Evolutionary conservation across 1,139 yeast species (phyloP), one percentile per base, ranked within the genome.

Genomic region (Saccharomyces hybrid): DNA sequence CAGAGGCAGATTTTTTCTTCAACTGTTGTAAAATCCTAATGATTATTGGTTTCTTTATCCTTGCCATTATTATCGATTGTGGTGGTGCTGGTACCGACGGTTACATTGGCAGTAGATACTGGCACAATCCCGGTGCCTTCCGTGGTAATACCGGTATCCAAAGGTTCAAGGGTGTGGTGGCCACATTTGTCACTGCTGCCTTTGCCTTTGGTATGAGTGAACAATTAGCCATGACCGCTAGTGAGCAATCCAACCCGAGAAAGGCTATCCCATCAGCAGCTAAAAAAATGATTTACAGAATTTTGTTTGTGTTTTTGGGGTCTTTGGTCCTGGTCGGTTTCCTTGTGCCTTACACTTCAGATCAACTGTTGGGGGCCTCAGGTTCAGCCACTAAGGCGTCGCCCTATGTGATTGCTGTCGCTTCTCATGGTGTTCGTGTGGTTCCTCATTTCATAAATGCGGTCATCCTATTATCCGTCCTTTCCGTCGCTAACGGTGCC

Each of bases 191-290:
- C 52, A 81, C 85, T 32, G 95, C 96, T 28, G 95, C 96, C 5
- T 90, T 88, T 71, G 83, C 96, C 3, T 86, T 87, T 65, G 90
- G 91, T 53, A 95, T 95, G 64, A 81, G 88, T 50, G 96, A 88
- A 73, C 77, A 86, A 63, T 83, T 86, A 57, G 96, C 95, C 53
- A 76, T 91, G 62, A 91, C 96, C 34, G 95, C 96, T 38, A 90
- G 96, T 29, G 97, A 91, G 72, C 86, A 95, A 55, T 77, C 79
- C 52, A 86, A 88, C 72, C 97, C 97, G 58, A 76, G 86, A 67
- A 80, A 79, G 65, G 74, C 88, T 16, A 78, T 87, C 55, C 91
- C 93, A 57, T 74, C 79, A 56, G 93, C 93, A 44, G 82, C 84
- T 54, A 86, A 85, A 69, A 88, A 84, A 67, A 88, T 86, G 41